Conservation (phyloP, 2,329 filamentous ascomycete genomes). For the Shiraia bambusicola region DNA sequence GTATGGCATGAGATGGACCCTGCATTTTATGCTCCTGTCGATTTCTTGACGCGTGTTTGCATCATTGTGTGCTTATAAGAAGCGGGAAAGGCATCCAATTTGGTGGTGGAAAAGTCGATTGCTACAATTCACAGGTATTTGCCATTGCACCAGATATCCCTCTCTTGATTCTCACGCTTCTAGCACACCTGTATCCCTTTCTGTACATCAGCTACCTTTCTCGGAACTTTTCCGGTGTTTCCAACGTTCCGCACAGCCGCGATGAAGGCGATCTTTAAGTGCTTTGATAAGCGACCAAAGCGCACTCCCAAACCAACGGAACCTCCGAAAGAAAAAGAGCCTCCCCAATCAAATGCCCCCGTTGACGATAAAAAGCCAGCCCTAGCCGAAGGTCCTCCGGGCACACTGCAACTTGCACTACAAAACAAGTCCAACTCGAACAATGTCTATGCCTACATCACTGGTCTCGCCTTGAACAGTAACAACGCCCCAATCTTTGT, state of each 20-base stretch:
- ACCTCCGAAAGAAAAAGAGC: neutral
- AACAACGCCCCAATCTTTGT: conserved; percentile 64
- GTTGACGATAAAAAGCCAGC: conserved; percentile 26
- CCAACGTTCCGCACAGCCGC: conserved; percentile 10
- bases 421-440: conserved; percentile 65
- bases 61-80: conserved; percentile 26
- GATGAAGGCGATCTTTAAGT: conserved; percentile 29
- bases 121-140: conserved; percentile 1
- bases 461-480: conserved; percentile 63
- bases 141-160: neutral
- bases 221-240: conserved; percentile 1
- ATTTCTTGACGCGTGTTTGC: conserved; percentile 11
- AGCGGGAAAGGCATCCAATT: conserved; percentile 7
- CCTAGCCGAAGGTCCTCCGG: conserved; percentile 21
- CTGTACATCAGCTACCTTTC: neutral
- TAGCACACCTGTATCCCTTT: neutral
- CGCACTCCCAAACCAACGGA: conserved; percentile 14
- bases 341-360: too few relatives aligned
- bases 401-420: conserved; percentile 62
- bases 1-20: conserved; percentile 38
- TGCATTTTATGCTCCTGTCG: conserved; percentile 19
- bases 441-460: conserved; percentile 69
- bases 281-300: conserved; percentile 28
- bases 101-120: conserved; percentile 9
- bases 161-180: conserved; percentile 6